phyloP scores from a whole-genome alignment of 257 asterid species.

The Plantago major region DNA sequence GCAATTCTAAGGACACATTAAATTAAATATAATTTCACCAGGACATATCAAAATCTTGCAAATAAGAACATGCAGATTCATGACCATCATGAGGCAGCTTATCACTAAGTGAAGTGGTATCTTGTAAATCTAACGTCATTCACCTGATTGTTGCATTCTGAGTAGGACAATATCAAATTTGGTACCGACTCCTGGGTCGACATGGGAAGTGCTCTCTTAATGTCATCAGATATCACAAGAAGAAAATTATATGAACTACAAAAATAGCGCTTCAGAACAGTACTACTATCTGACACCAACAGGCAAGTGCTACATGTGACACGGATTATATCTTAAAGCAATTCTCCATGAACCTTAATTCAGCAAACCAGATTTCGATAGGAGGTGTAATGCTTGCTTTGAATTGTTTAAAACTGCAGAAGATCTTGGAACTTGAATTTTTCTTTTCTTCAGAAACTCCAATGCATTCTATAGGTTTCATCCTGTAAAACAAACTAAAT shows the following conservation, averaged over 20 bases:
- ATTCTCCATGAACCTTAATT: conserved; percentile 25
- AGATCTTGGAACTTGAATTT: conserved; percentile 81
- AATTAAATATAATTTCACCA: background rate
- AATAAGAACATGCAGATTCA: too few species aligned
- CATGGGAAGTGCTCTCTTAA: too few species aligned
- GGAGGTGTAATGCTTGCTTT: conserved; percentile 59
- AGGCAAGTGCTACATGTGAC: background rate
- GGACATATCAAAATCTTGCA: background rate
- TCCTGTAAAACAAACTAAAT: conserved; percentile 32
- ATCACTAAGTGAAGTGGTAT: too few species aligned
- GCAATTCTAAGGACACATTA: background rate
- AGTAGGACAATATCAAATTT: too few species aligned
- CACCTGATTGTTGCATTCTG: too few species aligned
- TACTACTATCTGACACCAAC: conserved; percentile 3
- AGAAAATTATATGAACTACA: background rate
- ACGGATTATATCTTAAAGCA: conserved; percentile 1
- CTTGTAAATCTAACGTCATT: too few species aligned
- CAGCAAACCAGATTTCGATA: conserved; percentile 59
- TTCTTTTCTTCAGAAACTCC: conserved; percentile 68
- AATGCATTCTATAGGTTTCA: conserved; percentile 58
- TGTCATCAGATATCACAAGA: background rate
- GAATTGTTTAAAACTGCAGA: conserved; percentile 77
- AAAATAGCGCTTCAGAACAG: conserved; percentile 4
- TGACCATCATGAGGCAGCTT: too few species aligned
- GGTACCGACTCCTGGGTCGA: too few species aligned